Evolutionary conservation across 2,329 filamentous ascomycete species (phyloP).

Genomic region (Cladophialophora psammophila): DNA sequence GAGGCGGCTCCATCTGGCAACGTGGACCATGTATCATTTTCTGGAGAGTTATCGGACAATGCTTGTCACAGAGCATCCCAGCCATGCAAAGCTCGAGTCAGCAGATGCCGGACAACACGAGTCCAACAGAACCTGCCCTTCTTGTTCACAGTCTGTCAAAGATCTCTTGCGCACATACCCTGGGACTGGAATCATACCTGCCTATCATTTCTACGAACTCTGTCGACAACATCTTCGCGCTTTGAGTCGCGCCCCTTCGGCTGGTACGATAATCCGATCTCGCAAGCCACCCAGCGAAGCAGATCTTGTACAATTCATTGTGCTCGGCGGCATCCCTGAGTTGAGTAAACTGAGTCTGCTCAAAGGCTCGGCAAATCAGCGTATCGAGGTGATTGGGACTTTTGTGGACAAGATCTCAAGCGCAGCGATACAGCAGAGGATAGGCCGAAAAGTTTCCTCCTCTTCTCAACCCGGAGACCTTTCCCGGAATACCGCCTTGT

Average conservation of each 20-base stretch:
- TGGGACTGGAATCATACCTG: conserved; percentile 28
- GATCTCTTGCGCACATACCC: conserved; percentile 31
- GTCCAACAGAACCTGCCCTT: conserved; percentile 18
- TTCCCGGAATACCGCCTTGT: background rate
- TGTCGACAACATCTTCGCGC: conserved; percentile 33
- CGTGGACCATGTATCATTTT: conserved; percentile 37
- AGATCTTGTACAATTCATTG: conserved; percentile 35
- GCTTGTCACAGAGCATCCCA: conserved; percentile 32
- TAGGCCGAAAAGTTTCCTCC: background rate
- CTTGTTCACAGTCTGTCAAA: conserved; percentile 25
- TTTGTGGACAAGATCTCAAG: conserved; percentile 33
- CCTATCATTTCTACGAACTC: conserved; percentile 37
- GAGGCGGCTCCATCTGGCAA: conserved; percentile 30
- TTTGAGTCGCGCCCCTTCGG: conserved; percentile 34
- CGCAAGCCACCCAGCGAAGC: conserved; percentile 32
- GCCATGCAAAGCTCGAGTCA: conserved; percentile 15
- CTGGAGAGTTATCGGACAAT: conserved; percentile 36
- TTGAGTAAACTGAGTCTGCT: conserved; percentile 35
- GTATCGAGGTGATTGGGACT: conserved; percentile 29
- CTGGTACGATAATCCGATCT: conserved; percentile 33
- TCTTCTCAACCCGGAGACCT: conserved; percentile 3
- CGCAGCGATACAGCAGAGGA: conserved; percentile 17
- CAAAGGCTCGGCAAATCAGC: conserved; percentile 36
- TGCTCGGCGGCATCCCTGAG: conserved; percentile 36
- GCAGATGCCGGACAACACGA: background rate